Percentiles rank a stretch among this genome's conserved stretches.
phyloP scores from a whole-genome alignment of 441 rosid genomes.

The Populus tomentosa region DNA sequence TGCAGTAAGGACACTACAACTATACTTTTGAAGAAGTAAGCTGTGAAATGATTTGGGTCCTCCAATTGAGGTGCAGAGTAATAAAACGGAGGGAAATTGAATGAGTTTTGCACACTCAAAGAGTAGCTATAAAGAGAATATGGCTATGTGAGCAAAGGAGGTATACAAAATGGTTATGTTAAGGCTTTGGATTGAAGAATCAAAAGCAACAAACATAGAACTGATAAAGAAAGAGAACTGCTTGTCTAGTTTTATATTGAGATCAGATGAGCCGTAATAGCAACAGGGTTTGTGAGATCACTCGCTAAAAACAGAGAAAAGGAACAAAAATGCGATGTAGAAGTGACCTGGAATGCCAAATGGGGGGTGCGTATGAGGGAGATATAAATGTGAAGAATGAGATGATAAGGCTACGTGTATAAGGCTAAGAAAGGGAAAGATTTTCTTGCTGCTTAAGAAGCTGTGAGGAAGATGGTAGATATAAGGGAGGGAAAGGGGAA shows the following conservation, averaged over 20 bases:
- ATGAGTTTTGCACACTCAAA: not conserved
- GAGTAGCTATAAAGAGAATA: not conserved
- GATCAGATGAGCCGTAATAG: not conserved
- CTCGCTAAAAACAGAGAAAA: not conserved
- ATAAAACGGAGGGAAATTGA: not conserved
- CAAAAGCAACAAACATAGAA: conserved; percentile 4
- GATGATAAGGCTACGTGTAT: not conserved
- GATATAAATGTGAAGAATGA: not conserved
- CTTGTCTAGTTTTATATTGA: not conserved
- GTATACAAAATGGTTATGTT: not conserved
- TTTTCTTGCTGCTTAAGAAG: conserved; percentile 24
- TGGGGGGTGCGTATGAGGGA: not conserved
- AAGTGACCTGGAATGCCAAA: not conserved
- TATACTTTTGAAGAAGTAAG: not conserved
- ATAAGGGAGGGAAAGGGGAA: conserved; percentile 20
- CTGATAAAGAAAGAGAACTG: not conserved
- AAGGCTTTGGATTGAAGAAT: not conserved
- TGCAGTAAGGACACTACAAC: not conserved
- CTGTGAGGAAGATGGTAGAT: conserved; percentile 35
- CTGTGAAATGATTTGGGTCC: not conserved
- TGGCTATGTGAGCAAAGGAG: not conserved
- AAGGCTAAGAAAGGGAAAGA: not conserved
- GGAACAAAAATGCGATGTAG: not conserved
- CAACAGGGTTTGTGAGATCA: not conserved
- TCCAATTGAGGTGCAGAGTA: not conserved